A percentile compares a stretch with the other conserved stretches of the same genome.
Evolutionary conservation across 1,284 basidiomycete species (phyloP).

Genomic region (Dichomitus squalens): DNA sequence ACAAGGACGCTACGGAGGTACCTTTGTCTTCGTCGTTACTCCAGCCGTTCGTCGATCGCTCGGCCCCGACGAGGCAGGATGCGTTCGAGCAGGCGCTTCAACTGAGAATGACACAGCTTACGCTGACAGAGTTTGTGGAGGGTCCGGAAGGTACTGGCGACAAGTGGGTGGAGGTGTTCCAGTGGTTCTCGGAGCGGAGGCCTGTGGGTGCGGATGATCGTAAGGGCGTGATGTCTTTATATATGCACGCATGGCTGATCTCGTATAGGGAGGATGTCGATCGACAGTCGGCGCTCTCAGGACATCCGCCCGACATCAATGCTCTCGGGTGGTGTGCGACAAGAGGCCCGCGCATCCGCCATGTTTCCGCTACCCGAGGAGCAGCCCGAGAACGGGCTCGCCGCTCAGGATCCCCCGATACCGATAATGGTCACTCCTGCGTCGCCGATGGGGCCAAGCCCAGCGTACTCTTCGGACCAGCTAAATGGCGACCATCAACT

Average conservation of each 20-base stretch:
- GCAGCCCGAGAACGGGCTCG: constrained; percentile 13
- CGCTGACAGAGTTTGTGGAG: constrained; percentile 82
- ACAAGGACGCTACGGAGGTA: constrained; percentile 38
- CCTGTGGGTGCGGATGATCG: constrained; percentile 43
- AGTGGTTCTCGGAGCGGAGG: constrained; percentile 75
- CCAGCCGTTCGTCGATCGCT: constrained; percentile 54
- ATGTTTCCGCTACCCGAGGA: constrained; percentile 17
- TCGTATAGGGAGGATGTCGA: constrained; percentile 30
- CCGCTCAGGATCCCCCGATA: constrained; percentile 7
- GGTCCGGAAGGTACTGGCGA: constrained; percentile 85
- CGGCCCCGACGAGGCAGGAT: constrained; percentile 57
- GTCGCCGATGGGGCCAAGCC: constrained; percentile 35
- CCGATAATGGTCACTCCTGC: constrained; percentile 52
- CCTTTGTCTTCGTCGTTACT: constrained; percentile 55
- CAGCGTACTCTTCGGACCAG: constrained; percentile 18
- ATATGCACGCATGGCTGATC: background rate
- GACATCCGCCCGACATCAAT: constrained; percentile 27
- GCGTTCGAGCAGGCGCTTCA: constrained; percentile 82
- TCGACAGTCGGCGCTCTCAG: constrained; percentile 33
- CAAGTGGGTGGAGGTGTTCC: constrained; percentile 86
- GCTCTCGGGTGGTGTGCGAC: constrained; percentile 25
- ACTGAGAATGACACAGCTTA: constrained; percentile 86
- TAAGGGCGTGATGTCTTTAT: constrained; percentile 26
- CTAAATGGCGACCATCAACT: constrained; percentile 6
- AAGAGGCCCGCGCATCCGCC: constrained; percentile 11